These are phyloP conservation scores for Dioscorea zingiberensis DNA, from an alignment of 106 monocot species.

Conservation along the genomic window DNA sequence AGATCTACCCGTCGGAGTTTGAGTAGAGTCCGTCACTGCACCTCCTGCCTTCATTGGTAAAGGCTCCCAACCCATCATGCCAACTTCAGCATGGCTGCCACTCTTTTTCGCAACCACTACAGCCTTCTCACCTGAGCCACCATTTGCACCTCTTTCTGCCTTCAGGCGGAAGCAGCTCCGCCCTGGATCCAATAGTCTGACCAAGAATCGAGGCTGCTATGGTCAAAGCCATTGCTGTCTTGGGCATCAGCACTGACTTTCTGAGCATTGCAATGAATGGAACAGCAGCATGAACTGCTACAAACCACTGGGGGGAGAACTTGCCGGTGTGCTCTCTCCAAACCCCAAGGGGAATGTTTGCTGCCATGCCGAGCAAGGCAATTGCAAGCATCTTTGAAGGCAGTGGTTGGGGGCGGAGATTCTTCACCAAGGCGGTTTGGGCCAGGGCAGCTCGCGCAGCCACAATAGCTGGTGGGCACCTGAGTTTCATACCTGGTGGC, in stretches of 20 bases:
- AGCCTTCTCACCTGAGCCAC: not conserved
- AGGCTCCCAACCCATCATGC: slow-evolving; percentile 27
- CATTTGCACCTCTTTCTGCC: slow-evolving; percentile 5
- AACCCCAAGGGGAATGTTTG: slow-evolving; percentile 75
- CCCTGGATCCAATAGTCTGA: slow-evolving; percentile 76
- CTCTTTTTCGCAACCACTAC: not conserved
- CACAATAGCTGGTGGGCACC: slow-evolving; percentile 65
- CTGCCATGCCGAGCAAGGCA: slow-evolving; percentile 71
- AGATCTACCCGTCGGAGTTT: not conserved
- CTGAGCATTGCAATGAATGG: slow-evolving; percentile 88
- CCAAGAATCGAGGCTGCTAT: slow-evolving; percentile 78
- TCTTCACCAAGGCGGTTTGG: slow-evolving; percentile 65
- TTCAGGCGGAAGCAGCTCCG: slow-evolving; percentile 60
- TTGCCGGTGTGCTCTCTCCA: slow-evolving; percentile 88
- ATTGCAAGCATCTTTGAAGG: slow-evolving; percentile 71
- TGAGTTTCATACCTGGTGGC: slow-evolving; percentile 63
- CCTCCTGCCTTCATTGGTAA: slow-evolving; percentile 18
- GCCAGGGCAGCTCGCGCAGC: slow-evolving; percentile 77
- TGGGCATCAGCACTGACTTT: slow-evolving; percentile 84
- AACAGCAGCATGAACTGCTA: slow-evolving; percentile 77
- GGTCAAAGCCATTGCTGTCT: slow-evolving; percentile 81
- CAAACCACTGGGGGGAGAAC: slow-evolving; percentile 82
- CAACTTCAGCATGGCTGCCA: slow-evolving; percentile 3
- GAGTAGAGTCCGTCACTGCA: not conserved
- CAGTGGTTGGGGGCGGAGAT: slow-evolving; percentile 70